These are phyloP conservation scores for Tylopilus subfusipes DNA, from an alignment of 768 basidiomycete species.

Conservation along the genomic window DNA sequence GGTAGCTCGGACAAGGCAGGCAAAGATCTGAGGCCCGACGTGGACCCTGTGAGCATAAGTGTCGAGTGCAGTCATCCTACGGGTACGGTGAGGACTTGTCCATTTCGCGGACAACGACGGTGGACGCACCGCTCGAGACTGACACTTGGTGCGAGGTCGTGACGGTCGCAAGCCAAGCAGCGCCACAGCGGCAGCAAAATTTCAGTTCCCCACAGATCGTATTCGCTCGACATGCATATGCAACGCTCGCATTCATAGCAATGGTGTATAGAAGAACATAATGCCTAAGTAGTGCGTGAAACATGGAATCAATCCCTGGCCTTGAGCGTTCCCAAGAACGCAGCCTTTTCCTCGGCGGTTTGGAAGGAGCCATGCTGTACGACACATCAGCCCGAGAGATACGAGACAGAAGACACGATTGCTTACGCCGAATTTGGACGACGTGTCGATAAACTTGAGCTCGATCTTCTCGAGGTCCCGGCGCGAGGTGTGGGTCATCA, in stretches of 20 bases:
- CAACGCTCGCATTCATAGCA: constrained; percentile 38
- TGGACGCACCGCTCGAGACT: constrained; percentile 46
- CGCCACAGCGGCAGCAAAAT: background rate
- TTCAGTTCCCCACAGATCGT: background rate
- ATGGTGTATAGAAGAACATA: constrained; percentile 34
- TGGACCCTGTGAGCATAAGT: constrained; percentile 86
- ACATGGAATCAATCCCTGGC: constrained; percentile 58
- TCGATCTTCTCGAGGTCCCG: constrained; percentile 96
- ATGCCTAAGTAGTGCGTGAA: constrained; percentile 38
- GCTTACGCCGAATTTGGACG: constrained; percentile 93
- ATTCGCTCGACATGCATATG: constrained; percentile 6
- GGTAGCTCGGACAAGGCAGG: constrained; percentile 28
- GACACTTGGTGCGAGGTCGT: constrained; percentile 26
- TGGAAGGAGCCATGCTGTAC: constrained; percentile 92
- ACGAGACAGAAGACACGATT: background rate
- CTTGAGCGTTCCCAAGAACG: constrained; percentile 93
- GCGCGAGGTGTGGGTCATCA: constrained; percentile 94
- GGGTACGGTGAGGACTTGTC: constrained; percentile 7
- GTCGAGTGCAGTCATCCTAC: constrained; percentile 65
- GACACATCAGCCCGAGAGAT: constrained; percentile 3
- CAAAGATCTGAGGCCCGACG: constrained; percentile 59
- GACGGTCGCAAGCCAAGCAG: background rate
- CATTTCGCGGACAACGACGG: background rate
- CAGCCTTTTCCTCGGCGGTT: constrained; percentile 92
- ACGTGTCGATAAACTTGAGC: constrained; percentile 98